Evolutionary conservation across 176 grass and related monocot genomes (phyloP).

Genomic region (Chrysopogon serrulatus): DNA sequence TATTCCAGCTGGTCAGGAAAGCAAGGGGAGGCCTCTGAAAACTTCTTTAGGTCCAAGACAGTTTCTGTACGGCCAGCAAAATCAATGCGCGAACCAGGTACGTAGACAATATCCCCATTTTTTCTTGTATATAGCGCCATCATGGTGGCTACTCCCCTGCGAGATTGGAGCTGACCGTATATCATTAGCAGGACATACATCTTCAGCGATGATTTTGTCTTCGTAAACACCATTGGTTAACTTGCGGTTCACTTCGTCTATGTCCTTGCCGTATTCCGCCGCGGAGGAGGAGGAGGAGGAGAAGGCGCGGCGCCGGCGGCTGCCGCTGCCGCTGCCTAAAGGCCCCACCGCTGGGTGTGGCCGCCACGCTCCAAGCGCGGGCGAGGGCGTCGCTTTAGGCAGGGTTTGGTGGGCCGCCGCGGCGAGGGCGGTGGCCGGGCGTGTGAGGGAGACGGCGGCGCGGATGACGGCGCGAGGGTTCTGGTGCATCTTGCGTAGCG

Average conservation of each 20-base stretch:
- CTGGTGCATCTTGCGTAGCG: constrained; percentile 44
- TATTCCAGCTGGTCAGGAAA: too few relatives aligned
- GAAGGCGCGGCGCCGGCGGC: constrained; percentile 33
- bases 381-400: not conserved
- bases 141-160: too few relatives aligned
- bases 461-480: constrained; percentile 60
- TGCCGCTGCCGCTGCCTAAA: not conserved
- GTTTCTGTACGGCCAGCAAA: too few relatives aligned
- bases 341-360: not conserved
- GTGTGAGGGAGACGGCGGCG: constrained; percentile 45
- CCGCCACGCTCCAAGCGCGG: not conserved
- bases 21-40: too few relatives aligned
- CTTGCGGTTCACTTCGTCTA: constrained; percentile 92
- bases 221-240: too few relatives aligned
- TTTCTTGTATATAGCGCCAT: too few relatives aligned
- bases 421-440: not conserved
- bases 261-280: constrained; percentile 57
- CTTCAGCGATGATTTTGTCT: too few relatives aligned
- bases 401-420: not conserved
- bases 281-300: constrained; percentile 22
- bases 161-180: too few relatives aligned
- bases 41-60: too few relatives aligned
- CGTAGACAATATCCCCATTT: too few relatives aligned
- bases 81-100: too few relatives aligned
- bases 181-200: too few relatives aligned